Conservation (phyloP, 768 basidiomycete species). For the Tylopilus vinaceipallidus region DNA sequence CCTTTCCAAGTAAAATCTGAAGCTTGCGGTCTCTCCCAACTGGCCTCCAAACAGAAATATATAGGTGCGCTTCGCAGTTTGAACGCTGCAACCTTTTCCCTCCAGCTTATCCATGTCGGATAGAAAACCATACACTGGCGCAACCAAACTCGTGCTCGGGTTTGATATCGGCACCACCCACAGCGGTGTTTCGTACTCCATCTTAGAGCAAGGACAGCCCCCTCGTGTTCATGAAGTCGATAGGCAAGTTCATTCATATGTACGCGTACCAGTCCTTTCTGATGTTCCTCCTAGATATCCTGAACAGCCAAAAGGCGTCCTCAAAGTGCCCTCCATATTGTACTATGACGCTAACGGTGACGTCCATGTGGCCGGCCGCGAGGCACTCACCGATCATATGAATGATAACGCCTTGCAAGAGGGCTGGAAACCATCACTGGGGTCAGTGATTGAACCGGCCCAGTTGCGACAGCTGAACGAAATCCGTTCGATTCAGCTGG, state of each 20-base stretch:
- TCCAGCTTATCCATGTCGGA: too few species aligned
- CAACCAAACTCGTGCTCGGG: not conserved
- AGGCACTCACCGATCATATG: not conserved
- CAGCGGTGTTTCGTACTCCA: not conserved
- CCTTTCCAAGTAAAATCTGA: too few species aligned
- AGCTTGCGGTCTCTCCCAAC: too few species aligned
- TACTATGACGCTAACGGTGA: constrained; percentile 4
- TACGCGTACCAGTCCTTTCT: not conserved
- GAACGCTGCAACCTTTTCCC: too few species aligned
- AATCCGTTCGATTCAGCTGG: too few species aligned
- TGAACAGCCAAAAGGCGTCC: not conserved
- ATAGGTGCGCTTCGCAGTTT: too few species aligned
- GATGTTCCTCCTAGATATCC: not conserved
- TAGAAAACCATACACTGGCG: not conserved
- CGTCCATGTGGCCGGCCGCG: not conserved
- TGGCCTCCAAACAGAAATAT: too few species aligned
- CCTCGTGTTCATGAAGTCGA: constrained; percentile 3
- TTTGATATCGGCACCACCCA: constrained; percentile 1
- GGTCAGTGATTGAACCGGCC: not conserved
- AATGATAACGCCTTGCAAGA: not conserved
- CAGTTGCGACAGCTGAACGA: too few species aligned
- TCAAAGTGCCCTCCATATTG: constrained; percentile 6
- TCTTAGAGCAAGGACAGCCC: constrained; percentile 1
- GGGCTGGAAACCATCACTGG: not conserved
- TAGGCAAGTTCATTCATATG: not conserved